Conservation (phyloP, 768 basidiomycete species). For the Suillus alpinus region DNA sequence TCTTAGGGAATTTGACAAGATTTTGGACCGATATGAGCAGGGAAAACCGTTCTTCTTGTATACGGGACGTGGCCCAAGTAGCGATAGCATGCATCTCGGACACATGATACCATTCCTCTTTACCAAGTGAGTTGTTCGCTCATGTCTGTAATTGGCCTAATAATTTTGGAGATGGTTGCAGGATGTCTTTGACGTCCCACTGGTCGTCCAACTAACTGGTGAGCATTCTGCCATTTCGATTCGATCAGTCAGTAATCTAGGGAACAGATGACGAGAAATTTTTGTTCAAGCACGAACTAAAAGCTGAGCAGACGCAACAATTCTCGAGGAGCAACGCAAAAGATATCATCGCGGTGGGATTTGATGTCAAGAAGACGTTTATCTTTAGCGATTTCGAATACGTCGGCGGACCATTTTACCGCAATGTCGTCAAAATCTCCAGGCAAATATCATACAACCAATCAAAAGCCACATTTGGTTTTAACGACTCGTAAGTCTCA, state of each 20-base stretch:
- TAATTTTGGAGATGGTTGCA: conserved; percentile 78
- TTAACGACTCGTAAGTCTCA: conserved; percentile 82
- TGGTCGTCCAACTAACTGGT: conserved; percentile 96
- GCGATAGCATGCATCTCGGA: conserved; percentile 95
- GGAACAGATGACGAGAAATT: conserved; percentile 94
- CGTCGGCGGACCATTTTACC: conserved; percentile 91
- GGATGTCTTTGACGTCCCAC: conserved; percentile 90
- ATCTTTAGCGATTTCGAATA: conserved; percentile 93
- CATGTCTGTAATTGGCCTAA: not conserved
- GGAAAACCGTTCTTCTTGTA: conserved; percentile 98
- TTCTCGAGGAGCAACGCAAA: conserved; percentile 87
- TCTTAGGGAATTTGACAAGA: conserved; percentile 84
- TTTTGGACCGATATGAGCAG: conserved; percentile 93
- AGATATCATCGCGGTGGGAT: conserved; percentile 96
- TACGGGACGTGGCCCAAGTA: conserved; percentile 95
- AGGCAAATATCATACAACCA: conserved; percentile 91
- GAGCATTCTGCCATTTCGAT: conserved; percentile 12
- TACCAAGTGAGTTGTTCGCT: conserved; percentile 69
- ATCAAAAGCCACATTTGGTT: conserved; percentile 94
- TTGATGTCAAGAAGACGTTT: conserved; percentile 89
- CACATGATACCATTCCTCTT: conserved; percentile 98
- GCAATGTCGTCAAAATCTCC: conserved; percentile 90
- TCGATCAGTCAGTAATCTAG: not conserved
- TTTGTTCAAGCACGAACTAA: conserved; percentile 93
- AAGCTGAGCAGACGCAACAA: conserved; percentile 79